Conservation (phyloP, 441 rosid genomes). For the Breynia disticha region DNA sequence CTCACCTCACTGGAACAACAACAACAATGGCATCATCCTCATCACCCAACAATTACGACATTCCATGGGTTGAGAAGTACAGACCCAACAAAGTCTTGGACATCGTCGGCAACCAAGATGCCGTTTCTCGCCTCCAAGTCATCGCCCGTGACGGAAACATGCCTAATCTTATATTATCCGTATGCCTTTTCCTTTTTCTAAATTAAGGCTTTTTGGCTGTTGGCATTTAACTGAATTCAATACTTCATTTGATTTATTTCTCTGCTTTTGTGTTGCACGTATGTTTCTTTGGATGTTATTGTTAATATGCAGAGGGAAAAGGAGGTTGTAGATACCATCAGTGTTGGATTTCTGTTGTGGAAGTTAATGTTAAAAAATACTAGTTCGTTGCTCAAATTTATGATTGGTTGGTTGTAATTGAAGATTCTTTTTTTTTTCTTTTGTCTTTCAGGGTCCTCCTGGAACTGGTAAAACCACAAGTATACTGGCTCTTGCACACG, state of each 20-base stretch:
- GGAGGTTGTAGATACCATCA: too few relatives aligned
- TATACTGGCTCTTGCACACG: conserved; percentile 91
- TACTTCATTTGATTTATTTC: too few relatives aligned
- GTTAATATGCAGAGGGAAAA: too few relatives aligned
- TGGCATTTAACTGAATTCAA: too few relatives aligned
- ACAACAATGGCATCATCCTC: conserved; percentile 55
- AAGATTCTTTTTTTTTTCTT: not conserved
- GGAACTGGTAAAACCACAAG: conserved; percentile 97
- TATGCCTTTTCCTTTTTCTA: conserved; percentile 11
- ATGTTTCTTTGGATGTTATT: too few relatives aligned
- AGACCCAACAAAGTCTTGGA: conserved; percentile 65
- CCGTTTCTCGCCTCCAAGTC: conserved; percentile 86
- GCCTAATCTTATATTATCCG: conserved; percentile 81
- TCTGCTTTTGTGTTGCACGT: too few relatives aligned
- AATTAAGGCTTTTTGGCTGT: too few relatives aligned
- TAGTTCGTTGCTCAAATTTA: not conserved
- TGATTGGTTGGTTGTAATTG: not conserved
- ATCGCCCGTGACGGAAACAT: conserved; percentile 94
- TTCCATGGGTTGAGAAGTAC: conserved; percentile 97
- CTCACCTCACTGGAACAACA: too few relatives aligned
- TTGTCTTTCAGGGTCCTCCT: conserved; percentile 68
- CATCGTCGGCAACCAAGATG: conserved; percentile 86
- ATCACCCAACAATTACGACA: conserved; percentile 36
- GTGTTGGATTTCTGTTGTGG: too few relatives aligned
- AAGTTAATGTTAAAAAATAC: too few relatives aligned